A percentile compares a stretch with the other conserved stretches of the same genome.
These are phyloP conservation scores for Globisporangium alternatum DNA, from an alignment of 352 stramenopile species.

Conservation along the genomic window DNA sequence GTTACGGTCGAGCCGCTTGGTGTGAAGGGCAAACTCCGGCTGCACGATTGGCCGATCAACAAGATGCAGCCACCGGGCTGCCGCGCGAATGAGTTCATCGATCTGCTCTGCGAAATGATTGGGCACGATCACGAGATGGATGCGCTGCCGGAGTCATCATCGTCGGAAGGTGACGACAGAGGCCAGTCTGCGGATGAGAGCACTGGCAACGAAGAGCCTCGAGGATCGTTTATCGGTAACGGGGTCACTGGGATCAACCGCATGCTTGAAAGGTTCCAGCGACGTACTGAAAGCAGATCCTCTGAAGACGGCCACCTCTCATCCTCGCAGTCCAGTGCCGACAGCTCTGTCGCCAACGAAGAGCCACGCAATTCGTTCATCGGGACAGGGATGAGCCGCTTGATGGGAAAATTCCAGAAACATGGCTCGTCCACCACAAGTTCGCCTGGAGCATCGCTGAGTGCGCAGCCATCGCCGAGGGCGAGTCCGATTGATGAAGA, in stretches of 20 bases:
- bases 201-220: background rate
- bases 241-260: conserved; percentile 1
- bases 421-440: conserved; percentile 9
- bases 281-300: background rate
- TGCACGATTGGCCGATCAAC: conserved; percentile 81
- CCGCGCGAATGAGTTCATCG: conserved; percentile 65
- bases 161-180: background rate
- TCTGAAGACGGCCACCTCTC: conserved; percentile 7
- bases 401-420: conserved; percentile 24
- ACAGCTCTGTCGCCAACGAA: conserved; percentile 16
- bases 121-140: conserved; percentile 53
- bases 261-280: conserved; percentile 10
- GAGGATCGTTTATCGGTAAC: conserved; percentile 1
- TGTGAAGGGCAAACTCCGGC: conserved; percentile 62
- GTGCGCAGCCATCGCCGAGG: conserved; percentile 6
- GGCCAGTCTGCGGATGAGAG: background rate
- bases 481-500: background rate
- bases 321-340: conserved; percentile 7
- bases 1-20: conserved; percentile 58
- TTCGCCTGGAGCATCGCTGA: background rate
- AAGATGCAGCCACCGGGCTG: conserved; percentile 74
- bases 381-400: conserved; percentile 1
- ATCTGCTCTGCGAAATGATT: conserved; percentile 70
- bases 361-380: conserved; percentile 15
- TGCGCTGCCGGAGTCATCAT: background rate